Percentiles rank a stretch among this genome's conserved stretches.
phyloP scores from a whole-genome alignment of 108 stramenopile genomes.

The Seminavis robusta region DNA sequence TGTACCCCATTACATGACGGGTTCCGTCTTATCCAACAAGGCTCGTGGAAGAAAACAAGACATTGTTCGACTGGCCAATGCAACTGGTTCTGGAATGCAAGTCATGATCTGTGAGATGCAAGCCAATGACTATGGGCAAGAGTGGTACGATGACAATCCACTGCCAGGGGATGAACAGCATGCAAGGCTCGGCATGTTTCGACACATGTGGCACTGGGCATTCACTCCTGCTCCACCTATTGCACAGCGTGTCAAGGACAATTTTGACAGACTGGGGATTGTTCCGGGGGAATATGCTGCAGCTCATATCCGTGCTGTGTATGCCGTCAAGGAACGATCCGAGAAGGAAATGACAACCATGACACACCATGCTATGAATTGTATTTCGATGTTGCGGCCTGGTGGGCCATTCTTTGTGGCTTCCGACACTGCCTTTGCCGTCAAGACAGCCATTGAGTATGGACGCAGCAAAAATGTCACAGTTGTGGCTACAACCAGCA shows the following conservation, averaged over 20 bases:
- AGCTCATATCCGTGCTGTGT: conserved; percentile 42
- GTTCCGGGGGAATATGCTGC: conserved; percentile 32
- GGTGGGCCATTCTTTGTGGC: conserved; percentile 43
- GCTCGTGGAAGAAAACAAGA: conserved; percentile 3
- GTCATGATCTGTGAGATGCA: no score
- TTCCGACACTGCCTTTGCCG: conserved; percentile 29
- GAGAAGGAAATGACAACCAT: not conserved
- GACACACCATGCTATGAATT: conserved; percentile 39
- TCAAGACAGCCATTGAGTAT: conserved; percentile 4
- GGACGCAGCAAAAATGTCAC: conserved; percentile 5
- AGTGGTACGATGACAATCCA: conserved; percentile 1
- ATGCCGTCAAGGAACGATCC: conserved; percentile 17
- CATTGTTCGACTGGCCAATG: not conserved
- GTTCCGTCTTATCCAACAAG: not conserved
- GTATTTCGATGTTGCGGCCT: conserved; percentile 28
- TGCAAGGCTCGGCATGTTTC: conserved; percentile 5
- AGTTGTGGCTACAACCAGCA: conserved; percentile 2
- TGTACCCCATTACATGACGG: conserved; percentile 21
- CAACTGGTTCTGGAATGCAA: no score
- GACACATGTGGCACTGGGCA: conserved; percentile 15
- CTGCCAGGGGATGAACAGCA: not conserved
- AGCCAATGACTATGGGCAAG: conserved; percentile 1
- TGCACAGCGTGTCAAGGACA: conserved; percentile 11
- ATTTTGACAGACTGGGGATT: conserved; percentile 17
- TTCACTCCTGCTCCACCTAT: conserved; percentile 40